Percentiles rank a stretch among this genome's conserved stretches.
Conservation (phyloP, 805 yeast genomes). For the Zygosaccharomyces pseudorouxii region DNA sequence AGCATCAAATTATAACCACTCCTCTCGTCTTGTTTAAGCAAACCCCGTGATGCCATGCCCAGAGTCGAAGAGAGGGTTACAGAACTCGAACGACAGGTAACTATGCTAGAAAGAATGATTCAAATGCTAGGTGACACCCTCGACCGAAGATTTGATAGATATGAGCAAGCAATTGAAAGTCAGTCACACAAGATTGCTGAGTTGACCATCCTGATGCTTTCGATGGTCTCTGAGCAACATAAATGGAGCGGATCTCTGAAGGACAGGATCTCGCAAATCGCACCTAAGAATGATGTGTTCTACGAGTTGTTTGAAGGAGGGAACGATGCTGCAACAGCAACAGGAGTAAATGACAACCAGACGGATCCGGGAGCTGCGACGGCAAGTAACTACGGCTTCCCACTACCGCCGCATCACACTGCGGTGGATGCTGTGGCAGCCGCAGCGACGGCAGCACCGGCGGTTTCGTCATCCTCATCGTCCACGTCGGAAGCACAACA, state of each 20-base stretch:
- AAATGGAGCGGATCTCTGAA: conserved; percentile 18
- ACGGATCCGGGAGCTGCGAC: neutral
- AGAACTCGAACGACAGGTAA: conserved; percentile 29
- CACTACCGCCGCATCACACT: neutral
- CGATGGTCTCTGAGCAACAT: conserved; percentile 28
- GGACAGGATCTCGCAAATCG: conserved; percentile 1
- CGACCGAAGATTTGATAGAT: conserved; percentile 33
- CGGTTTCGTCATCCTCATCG: neutral
- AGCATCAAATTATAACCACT: neutral
- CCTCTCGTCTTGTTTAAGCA: neutral
- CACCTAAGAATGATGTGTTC: conserved; percentile 1
- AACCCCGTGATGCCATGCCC: conserved; percentile 2
- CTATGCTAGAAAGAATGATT: conserved; percentile 31
- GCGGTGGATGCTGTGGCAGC: neutral
- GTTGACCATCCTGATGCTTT: conserved; percentile 25
- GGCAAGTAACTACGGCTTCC: neutral
- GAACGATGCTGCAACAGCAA: too few species aligned
- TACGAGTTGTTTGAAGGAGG: conserved; percentile 7
- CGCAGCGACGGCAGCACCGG: neutral
- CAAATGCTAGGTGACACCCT: conserved; percentile 30
- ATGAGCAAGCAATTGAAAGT: conserved; percentile 27
- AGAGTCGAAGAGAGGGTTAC: conserved; percentile 21
- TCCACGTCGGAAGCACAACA: conserved; percentile 10
- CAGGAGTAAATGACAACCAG: too few species aligned
- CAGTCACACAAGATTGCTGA: conserved; percentile 33